Percentiles rank a stretch among this genome's conserved stretches.
Evolutionary conservation across 1,139 yeast species (phyloP).

Genomic region (Hyphopichia fennica): DNA sequence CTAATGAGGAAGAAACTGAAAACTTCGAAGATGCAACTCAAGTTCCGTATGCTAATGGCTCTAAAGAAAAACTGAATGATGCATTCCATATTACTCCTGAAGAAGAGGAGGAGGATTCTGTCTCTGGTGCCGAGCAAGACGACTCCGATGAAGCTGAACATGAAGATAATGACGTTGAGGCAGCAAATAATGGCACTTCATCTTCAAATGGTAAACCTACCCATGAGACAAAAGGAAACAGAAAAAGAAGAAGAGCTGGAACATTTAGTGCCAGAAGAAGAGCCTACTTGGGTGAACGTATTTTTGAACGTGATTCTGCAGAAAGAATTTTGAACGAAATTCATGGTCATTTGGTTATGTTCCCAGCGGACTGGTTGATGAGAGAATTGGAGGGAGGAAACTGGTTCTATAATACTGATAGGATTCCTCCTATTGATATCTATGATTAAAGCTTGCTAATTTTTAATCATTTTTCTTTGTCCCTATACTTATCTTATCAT

Average conservation of each 20-base stretch:
- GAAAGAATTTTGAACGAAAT: slow-evolving; percentile 69
- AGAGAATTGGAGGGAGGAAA: slow-evolving; percentile 86
- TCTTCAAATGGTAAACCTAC: not conserved
- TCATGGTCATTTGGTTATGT: slow-evolving; percentile 86
- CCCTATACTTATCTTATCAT: too few species aligned
- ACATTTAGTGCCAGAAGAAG: slow-evolving; percentile 40
- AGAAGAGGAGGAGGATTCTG: not conserved
- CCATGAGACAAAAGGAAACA: not conserved
- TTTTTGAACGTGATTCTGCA: slow-evolving; percentile 76
- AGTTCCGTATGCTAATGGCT: not conserved
- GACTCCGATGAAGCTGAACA: slow-evolving; percentile 5
- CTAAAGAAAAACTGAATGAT: not conserved
- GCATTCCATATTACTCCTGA: slow-evolving; percentile 4
- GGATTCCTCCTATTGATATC: slow-evolving; percentile 93
- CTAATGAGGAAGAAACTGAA: slow-evolving; percentile 7
- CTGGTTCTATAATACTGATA: slow-evolving; percentile 93
- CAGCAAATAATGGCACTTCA: slow-evolving; percentile 1
- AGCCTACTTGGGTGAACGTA: slow-evolving; percentile 48
- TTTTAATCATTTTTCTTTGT: too few species aligned
- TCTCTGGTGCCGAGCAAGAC: not conserved
- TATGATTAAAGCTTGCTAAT: slow-evolving; percentile 53
- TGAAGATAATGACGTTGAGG: slow-evolving; percentile 5
- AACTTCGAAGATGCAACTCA: slow-evolving; percentile 3
- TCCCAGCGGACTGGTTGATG: slow-evolving; percentile 89
- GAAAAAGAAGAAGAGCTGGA: slow-evolving; percentile 26